These are phyloP conservation scores for Spirogloea muscicola DNA, from an alignment of 139 green algal species.

Conservation along the genomic window DNA sequence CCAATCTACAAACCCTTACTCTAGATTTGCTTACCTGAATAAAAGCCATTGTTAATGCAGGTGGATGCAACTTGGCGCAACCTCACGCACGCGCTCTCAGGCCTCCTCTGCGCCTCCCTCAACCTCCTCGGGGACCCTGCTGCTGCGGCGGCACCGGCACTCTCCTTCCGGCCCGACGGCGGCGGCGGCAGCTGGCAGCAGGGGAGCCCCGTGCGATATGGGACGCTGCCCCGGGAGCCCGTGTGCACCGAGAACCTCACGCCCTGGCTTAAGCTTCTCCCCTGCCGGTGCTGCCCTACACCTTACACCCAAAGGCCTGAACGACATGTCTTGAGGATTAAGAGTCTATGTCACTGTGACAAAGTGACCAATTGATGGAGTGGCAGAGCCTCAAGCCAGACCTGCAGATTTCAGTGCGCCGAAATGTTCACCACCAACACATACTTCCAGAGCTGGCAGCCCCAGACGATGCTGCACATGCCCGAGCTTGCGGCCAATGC, in stretches of 20 bases:
- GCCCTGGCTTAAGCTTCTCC: conserved; percentile 85
- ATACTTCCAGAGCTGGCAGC: too few relatives aligned
- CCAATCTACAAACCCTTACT: too few relatives aligned
- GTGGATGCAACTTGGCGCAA: conserved; percentile 39
- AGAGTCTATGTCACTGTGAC: background rate
- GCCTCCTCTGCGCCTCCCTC: conserved; percentile 52
- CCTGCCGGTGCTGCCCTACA: too few relatives aligned
- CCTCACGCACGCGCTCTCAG: conserved; percentile 44
- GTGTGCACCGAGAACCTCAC: conserved; percentile 88
- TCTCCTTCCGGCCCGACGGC: background rate
- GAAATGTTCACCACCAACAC: too few relatives aligned
- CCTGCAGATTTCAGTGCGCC: background rate
- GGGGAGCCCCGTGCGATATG: conserved; percentile 48
- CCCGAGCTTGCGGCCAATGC: too few relatives aligned
- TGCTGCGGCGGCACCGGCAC: conserved; percentile 3
- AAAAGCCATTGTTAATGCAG: conserved; percentile 14
- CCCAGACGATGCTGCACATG: too few relatives aligned
- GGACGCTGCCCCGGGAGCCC: conserved; percentile 65
- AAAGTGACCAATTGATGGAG: background rate
- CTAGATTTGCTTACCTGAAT: too few relatives aligned
- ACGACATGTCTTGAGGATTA: conserved; percentile 53
- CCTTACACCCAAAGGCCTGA: too few relatives aligned
- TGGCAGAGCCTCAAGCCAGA: background rate
- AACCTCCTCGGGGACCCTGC: conserved; percentile 18
- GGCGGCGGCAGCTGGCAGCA: background rate